These are phyloP conservation scores for Candida boleticola DNA, from an alignment of 805 yeast genomes.

Conservation along the genomic window DNA sequence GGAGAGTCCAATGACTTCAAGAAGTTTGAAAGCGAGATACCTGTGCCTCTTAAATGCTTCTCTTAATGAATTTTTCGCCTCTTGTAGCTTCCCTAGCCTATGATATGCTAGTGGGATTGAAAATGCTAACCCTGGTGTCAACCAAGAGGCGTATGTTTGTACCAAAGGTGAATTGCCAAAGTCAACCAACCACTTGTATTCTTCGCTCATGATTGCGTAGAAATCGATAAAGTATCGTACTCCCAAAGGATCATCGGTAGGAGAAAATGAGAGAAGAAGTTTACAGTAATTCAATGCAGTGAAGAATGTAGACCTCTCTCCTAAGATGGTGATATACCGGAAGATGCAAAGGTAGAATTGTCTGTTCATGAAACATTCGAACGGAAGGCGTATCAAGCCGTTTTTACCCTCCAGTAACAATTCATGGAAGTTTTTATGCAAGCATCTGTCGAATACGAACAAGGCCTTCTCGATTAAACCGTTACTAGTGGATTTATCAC, in stretches of 20 bases:
- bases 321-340: constrained; percentile 65
- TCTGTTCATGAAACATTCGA: constrained; percentile 69
- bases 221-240: constrained; percentile 80
- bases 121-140: constrained; percentile 68
- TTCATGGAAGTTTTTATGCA: constrained; percentile 56
- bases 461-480: constrained; percentile 75
- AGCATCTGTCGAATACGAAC: constrained; percentile 74
- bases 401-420: constrained; percentile 45
- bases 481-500: constrained; percentile 61
- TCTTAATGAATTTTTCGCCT: constrained; percentile 48
- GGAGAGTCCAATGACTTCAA: constrained; percentile 45
- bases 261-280: constrained; percentile 63
- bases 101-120: constrained; percentile 65
- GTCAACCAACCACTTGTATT: constrained; percentile 59
- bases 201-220: constrained; percentile 66
- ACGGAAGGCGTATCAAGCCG: constrained; percentile 69
- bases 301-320: constrained; percentile 71
- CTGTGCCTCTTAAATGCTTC: constrained; percentile 59
- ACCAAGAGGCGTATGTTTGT: constrained; percentile 61
- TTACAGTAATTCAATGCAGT: constrained; percentile 80
- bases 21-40: constrained; percentile 49
- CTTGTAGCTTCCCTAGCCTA: constrained; percentile 33
- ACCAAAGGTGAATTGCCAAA: constrained; percentile 56
- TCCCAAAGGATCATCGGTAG: constrained; percentile 82
- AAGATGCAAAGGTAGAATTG: constrained; percentile 73